Base-by-base conservation (phyloP, 106 monocot genomes). In the Platanthera zijinensis region DNA sequence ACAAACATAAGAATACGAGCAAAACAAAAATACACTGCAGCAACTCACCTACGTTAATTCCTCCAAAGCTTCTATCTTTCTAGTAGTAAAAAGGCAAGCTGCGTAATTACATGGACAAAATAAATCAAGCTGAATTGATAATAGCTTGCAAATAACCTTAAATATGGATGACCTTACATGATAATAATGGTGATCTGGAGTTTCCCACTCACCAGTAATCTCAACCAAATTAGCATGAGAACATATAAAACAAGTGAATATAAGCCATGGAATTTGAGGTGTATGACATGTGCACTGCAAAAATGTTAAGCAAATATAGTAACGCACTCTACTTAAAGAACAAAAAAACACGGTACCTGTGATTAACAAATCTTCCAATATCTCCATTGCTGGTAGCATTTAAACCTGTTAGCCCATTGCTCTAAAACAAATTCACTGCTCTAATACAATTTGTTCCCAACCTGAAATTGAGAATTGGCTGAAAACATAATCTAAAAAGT, bases 381-480 rank as follows among this genome's bases (percentile, higher is more conserved):
- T 99, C 94, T 19, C 97, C 97, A 85, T 88, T 92, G 74, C 90
- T 88, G 21, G 97, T 92, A 54, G 89, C 94, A 88, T 99, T 94
- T 13, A 99, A 77, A 83, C 97, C 25, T 25, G 25, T 25, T 25
- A 0, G 25, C 25, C 25, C 25, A 25, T 25, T 25, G 25, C 25
- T 25, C 25, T 25, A 0, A 25, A 25, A 25, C n/a, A 25, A 25
- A 25, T 25, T 25, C 25, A 25, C 25, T 25, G 25, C 25, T 25
- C 25, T 25, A 25, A 25, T 25, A 25, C 25, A 25, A 25, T 25
- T 25, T 25, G 0, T 25, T 25, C 25, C 25, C 25, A 25, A 25
- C 25, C 25, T 25, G 25, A 25, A 25, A 25, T 25, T 25, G 25
- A 25, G 25, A 25, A 25, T 25, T 25, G 25, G 25, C 25, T 25